phyloP scores from a whole-genome alignment of 345 rosid genomes.

The Anacardium occidentale region DNA sequence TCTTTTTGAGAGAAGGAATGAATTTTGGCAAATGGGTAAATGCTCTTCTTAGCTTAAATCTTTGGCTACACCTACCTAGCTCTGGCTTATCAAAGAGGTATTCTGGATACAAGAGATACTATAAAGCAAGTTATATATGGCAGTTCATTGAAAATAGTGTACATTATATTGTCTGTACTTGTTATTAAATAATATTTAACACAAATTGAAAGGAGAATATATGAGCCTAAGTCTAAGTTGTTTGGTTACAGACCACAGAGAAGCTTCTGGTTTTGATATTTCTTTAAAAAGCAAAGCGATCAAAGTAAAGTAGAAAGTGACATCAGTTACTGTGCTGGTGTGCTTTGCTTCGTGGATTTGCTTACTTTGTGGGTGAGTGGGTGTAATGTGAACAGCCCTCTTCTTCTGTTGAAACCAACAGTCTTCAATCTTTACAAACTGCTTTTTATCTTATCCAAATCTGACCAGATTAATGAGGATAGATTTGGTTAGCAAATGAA shows the following conservation, averaged over 20 bases:
- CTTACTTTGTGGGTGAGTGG: background rate
- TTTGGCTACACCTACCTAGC: background rate
- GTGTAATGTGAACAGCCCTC: too few species aligned
- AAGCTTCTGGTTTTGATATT: constrained; percentile 21
- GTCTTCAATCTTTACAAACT: too few species aligned
- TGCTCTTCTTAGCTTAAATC: background rate
- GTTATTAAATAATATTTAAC: constrained; percentile 1
- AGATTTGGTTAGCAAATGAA: too few species aligned
- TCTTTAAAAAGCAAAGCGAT: background rate
- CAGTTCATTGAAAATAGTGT: constrained; percentile 11
- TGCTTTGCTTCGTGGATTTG: too few species aligned
- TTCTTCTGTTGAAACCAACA: too few species aligned
- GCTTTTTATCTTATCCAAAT: too few species aligned
- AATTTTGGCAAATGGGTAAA: constrained; percentile 4
- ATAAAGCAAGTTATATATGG: background rate
- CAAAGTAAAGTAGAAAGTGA: constrained; percentile 8
- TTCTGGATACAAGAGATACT: background rate
- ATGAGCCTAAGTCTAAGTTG: background rate
- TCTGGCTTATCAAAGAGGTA: background rate
- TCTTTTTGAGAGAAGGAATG: constrained; percentile 1
- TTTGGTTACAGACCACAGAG: constrained; percentile 13
- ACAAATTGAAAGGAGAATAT: background rate
- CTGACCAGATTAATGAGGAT: too few species aligned
- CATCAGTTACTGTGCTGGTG: background rate
- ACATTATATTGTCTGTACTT: background rate